Evolutionary conservation across 2,329 filamentous ascomycete genomes (phyloP).

Genomic region (Pyrenophora tritici-repentis): DNA sequence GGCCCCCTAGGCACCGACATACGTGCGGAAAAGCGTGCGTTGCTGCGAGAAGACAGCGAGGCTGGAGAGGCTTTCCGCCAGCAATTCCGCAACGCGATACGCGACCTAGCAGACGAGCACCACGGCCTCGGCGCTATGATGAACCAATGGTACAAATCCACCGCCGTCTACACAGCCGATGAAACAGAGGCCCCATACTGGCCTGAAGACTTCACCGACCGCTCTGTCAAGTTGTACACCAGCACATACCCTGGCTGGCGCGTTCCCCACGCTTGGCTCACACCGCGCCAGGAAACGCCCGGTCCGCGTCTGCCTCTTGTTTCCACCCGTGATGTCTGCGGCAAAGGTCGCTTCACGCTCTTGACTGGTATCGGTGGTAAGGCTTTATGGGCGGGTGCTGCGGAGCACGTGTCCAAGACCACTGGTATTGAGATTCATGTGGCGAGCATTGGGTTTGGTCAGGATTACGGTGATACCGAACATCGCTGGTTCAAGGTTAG

Average conservation of each 20-base stretch:
- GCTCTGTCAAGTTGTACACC: slow-evolving; percentile 2
- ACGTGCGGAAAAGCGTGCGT: background rate
- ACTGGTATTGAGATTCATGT: background rate
- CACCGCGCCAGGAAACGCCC: background rate
- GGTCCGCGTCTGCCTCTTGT: background rate
- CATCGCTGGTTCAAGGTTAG: slow-evolving; percentile 5
- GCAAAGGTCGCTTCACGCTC: slow-evolving; percentile 1
- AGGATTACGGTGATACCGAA: background rate
- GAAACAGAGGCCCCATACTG: slow-evolving; percentile 1
- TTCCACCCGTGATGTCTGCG: slow-evolving; percentile 1
- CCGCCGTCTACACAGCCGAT: slow-evolving; percentile 4
- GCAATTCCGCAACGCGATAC: background rate
- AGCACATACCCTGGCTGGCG: slow-evolving; percentile 8
- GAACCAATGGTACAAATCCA: slow-evolving; percentile 9
- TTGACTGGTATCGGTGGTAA: slow-evolving; percentile 5
- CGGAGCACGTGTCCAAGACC: background rate
- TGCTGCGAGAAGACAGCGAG: background rate
- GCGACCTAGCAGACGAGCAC: background rate
- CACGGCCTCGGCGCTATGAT: slow-evolving; percentile 10
- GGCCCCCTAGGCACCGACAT: background rate
- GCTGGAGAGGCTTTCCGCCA: slow-evolving; percentile 2
- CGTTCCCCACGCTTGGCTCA: slow-evolving; percentile 1
- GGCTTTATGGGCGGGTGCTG: background rate
- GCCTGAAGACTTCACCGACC: background rate
- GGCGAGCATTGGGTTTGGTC: slow-evolving; percentile 1